Base-by-base conservation (phyloP, 495 filamentous ascomycete species). In the Cercophora scortea region DNA sequence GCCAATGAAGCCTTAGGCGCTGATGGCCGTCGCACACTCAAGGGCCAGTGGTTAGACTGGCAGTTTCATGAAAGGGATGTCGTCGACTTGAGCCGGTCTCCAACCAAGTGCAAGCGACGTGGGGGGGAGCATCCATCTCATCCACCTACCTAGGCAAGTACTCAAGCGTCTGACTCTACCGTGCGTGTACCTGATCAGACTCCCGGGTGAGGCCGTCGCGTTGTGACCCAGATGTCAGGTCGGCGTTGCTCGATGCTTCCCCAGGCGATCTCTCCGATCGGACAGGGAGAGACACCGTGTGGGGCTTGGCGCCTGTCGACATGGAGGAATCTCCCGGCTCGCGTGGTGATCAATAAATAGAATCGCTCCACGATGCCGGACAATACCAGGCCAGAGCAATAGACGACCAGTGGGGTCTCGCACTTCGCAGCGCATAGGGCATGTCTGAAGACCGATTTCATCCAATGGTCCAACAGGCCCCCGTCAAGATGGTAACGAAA, bases 1-100 rank as follows among this genome's bases (percentile, higher is more conserved):
- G 52, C 65, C 65, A 68, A 68, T 68, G 59, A 66, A 62, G 54
- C 57, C 36, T 50, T 68, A 62, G 59, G 59, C 65, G 61, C 65
- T 54, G 39, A 51, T 35, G 40, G 42, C 43, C 35, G 46, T 50
- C 45, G 42, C 59, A 60, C 16, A 59, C 56, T 47, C 42, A 33
- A 46, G 48, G 32, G 56, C 18, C 10, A 25, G 47, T 25, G 42
- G 50, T 47, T 43, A 51, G 18, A 40, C 36, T 36, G 6, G 35
- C 46, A 16, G 57, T 62, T 61, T 61, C 57, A 59, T 50, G 32
- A 55, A 53, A 47, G 45, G 41, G 42, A 52, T 19, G 32, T 44
- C 38, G 38, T 51, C 15, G 46, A 53, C 49, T 53, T 53, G 51
- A 53, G 51, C 51, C 51, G 51, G 47, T 45, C 39, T 39, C 49